These are phyloP conservation scores for Coniochaeta sp. DNA, from an alignment of 2,329 filamentous ascomycete genomes.

Conservation along the genomic window DNA sequence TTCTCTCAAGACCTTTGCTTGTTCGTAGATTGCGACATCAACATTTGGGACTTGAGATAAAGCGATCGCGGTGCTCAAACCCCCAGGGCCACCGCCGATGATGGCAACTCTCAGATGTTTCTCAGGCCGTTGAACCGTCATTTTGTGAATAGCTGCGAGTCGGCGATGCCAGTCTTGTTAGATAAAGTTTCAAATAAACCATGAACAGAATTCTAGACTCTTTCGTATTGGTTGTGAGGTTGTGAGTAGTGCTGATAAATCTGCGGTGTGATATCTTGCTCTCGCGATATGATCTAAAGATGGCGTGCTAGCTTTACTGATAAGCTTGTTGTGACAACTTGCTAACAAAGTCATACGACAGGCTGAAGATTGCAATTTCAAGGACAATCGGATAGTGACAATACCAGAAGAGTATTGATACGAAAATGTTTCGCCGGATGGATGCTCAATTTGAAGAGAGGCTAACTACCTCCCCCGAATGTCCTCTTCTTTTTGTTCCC, in stretches of 20 bases:
- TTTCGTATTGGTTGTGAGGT: background rate
- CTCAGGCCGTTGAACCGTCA: background rate
- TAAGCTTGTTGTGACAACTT: background rate
- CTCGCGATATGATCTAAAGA: background rate
- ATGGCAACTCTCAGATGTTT: conserved; percentile 2
- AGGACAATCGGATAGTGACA: too few species aligned
- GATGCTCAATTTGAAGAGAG: too few species aligned
- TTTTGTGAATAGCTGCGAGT: background rate
- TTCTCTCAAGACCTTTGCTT: conserved; percentile 34
- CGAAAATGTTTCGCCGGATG: too few species aligned
- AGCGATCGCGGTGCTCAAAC: conserved; percentile 34
- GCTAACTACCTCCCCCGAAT: too few species aligned
- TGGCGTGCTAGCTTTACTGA: background rate
- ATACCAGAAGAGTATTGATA: too few species aligned
- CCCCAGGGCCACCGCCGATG: conserved; percentile 5
- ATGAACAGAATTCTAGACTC: too few species aligned
- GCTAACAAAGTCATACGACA: background rate
- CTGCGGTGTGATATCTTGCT: background rate
- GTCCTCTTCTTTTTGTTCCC: too few species aligned
- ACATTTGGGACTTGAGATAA: conserved; percentile 32
- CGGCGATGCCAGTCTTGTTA: too few species aligned
- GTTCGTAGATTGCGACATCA: conserved; percentile 34
- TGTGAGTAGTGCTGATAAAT: background rate
- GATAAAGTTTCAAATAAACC: too few species aligned
- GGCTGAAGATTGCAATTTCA: background rate